phyloP scores from a whole-genome alignment of 1,284 basidiomycete species.

The Schizophyllum amplum region DNA sequence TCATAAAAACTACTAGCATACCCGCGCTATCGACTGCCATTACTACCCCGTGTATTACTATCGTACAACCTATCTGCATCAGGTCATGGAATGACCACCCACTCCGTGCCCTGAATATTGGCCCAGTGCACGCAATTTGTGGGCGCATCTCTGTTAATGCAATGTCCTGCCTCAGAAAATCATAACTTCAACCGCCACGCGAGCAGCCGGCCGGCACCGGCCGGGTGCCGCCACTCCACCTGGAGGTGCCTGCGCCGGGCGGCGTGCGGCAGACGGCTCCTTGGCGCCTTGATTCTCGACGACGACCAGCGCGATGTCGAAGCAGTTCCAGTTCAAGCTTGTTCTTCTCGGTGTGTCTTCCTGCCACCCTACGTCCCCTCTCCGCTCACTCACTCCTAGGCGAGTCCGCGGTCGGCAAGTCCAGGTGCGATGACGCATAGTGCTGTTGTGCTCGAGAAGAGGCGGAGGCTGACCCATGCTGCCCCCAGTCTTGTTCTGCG shows the following conservation, averaged over 20 bases:
- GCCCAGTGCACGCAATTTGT: too few species aligned
- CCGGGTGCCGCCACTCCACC: neutral
- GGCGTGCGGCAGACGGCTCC: too few species aligned
- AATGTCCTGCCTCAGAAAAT: too few species aligned
- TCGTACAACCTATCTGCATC: neutral
- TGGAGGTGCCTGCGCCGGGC: neutral
- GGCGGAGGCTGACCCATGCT: slow-evolving; percentile 9
- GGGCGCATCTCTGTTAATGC: too few species aligned
- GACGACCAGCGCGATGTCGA: slow-evolving; percentile 50
- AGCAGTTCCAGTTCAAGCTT: slow-evolving; percentile 85
- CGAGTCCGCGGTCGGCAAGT: slow-evolving; percentile 97
- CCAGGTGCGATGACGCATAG: slow-evolving; percentile 45
- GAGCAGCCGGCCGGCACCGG: too few species aligned
- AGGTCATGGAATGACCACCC: too few species aligned
- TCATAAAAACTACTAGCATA: neutral
- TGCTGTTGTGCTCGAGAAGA: neutral
- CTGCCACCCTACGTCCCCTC: neutral
- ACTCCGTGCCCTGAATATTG: too few species aligned
- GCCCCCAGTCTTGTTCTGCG: slow-evolving; percentile 76
- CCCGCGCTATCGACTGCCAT: neutral
- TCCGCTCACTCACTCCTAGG: slow-evolving; percentile 36
- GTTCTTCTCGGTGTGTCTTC: slow-evolving; percentile 72
- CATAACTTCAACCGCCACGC: too few species aligned
- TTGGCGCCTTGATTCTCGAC: neutral
- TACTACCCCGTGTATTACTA: neutral